These are phyloP conservation scores for Chlorella sp. DNA, from an alignment of 139 green algal genomes.

Conservation along the genomic window DNA sequence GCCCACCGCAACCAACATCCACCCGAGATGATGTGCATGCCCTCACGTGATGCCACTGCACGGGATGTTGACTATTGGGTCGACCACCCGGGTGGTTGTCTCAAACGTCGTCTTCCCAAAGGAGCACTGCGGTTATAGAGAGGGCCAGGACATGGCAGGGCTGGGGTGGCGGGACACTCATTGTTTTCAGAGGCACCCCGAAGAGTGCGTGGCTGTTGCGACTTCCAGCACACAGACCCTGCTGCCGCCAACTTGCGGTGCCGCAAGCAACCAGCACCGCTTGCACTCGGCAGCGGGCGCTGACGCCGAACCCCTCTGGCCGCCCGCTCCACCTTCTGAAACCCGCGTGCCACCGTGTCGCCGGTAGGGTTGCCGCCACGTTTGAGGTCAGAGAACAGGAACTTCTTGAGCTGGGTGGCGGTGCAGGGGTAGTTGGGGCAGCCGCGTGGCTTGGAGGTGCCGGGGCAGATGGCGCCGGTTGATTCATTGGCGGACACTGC, in stretches of 20 bases:
- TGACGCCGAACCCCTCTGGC: background rate
- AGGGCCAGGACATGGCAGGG: too few relatives aligned
- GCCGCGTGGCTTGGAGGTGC: background rate
- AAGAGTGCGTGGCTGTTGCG: too few relatives aligned
- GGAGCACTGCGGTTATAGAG: too few relatives aligned
- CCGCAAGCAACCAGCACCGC: too few relatives aligned
- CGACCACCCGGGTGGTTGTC: background rate
- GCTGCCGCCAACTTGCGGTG: too few relatives aligned
- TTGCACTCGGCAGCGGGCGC: too few relatives aligned
- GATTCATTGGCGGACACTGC: background rate
- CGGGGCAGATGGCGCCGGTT: conserved; percentile 7
- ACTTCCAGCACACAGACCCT: too few relatives aligned
- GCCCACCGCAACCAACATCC: too few relatives aligned
- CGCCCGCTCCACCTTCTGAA: background rate
- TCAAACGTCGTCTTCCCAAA: too few relatives aligned
- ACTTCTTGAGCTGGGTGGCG: background rate
- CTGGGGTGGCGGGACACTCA: too few relatives aligned
- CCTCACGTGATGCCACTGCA: conserved; percentile 10
- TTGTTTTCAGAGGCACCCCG: too few relatives aligned
- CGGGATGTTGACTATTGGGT: background rate
- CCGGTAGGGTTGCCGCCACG: background rate
- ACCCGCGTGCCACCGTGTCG: conserved; percentile 10
- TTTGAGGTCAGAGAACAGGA: background rate
- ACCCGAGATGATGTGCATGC: too few relatives aligned
- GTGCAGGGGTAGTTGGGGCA: background rate